Conservation (phyloP, 2,329 filamentous ascomycete genomes). For the Pyrenochaeta sp. region DNA sequence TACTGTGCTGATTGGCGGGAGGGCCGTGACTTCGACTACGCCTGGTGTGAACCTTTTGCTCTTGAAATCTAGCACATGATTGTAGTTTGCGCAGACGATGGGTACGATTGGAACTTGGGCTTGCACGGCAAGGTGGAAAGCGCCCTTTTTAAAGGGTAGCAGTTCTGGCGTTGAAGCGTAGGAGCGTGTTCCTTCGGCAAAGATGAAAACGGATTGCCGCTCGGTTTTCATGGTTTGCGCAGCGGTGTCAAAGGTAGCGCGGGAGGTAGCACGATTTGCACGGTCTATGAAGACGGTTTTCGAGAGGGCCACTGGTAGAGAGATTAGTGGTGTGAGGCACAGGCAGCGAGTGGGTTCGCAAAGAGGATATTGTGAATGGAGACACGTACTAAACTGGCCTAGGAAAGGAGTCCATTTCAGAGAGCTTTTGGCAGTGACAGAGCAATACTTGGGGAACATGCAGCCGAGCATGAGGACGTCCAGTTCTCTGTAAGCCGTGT, state of each 20-base stretch:
- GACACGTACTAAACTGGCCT: conserved; percentile 81
- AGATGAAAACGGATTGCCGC: conserved; percentile 78
- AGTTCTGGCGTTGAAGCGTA: conserved; percentile 83
- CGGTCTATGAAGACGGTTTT: conserved; percentile 97
- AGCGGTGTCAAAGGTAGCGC: conserved; percentile 85
- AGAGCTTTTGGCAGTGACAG: conserved; percentile 89
- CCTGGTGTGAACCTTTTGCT: conserved; percentile 53
- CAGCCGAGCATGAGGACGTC: conserved; percentile 90
- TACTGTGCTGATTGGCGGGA: conserved; percentile 48
- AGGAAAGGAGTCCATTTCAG: conserved; percentile 83
- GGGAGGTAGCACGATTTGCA: conserved; percentile 80
- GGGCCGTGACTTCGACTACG: conserved; percentile 63
- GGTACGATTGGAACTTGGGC: conserved; percentile 93
- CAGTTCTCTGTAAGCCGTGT: conserved; percentile 67
- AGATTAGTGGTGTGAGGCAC: conserved; percentile 4
- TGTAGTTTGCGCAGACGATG: conserved; percentile 65
- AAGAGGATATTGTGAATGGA: neutral
- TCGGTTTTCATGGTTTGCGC: conserved; percentile 78
- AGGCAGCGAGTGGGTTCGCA: neutral
- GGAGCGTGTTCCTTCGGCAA: conserved; percentile 91
- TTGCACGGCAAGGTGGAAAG: conserved; percentile 94
- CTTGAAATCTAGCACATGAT: conserved; percentile 57
- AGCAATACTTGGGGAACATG: conserved; percentile 91
- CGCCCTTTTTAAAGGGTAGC: conserved; percentile 98
- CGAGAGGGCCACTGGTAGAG: conserved; percentile 71